phyloP scores from a whole-genome alignment of 2,329 filamentous ascomycete species.

The Pseudogymnoascus sp. region DNA sequence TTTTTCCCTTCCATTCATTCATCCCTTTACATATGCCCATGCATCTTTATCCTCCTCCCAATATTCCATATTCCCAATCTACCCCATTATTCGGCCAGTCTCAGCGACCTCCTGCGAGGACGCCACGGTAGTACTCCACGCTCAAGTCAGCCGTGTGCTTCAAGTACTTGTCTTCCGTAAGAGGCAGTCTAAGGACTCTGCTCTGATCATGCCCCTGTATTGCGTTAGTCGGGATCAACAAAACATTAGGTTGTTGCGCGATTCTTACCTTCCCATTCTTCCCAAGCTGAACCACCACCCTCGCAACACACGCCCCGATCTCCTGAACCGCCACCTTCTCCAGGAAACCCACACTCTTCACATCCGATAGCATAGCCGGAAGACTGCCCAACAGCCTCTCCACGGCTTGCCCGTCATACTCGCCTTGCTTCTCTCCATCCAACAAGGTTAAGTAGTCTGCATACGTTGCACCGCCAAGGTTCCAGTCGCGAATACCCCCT shows the following conservation, averaged over 20 bases:
- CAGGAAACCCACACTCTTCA: slow-evolving; percentile 37
- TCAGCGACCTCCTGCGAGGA: slow-evolving; percentile 23
- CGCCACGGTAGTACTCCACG: slow-evolving; percentile 53
- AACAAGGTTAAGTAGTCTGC: slow-evolving; percentile 51
- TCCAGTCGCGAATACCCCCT: slow-evolving; percentile 64
- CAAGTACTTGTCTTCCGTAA: slow-evolving; percentile 68
- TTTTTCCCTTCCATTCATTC: slow-evolving; percentile 8
- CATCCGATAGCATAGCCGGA: slow-evolving; percentile 41
- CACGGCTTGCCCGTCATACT: slow-evolving; percentile 42
- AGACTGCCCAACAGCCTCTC: slow-evolving; percentile 53
- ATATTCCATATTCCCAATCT: slow-evolving; percentile 8
- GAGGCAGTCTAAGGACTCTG: slow-evolving; percentile 52
- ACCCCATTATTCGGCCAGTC: neutral
- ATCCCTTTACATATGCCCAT: slow-evolving; percentile 10
- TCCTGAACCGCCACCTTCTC: slow-evolving; percentile 72
- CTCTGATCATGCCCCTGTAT: slow-evolving; percentile 37
- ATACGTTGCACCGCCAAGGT: slow-evolving; percentile 75
- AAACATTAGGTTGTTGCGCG: neutral
- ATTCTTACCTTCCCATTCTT: slow-evolving; percentile 52
- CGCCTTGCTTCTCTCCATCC: slow-evolving; percentile 36
- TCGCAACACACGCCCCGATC: slow-evolving; percentile 70
- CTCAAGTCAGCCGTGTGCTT: slow-evolving; percentile 66
- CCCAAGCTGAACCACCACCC: slow-evolving; percentile 51
- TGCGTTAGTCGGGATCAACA: slow-evolving; percentile 21
- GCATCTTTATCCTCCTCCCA: slow-evolving; percentile 1